Base-by-base conservation (phyloP, 139 green algal genomes). In the Yamagishiella unicocca region DNA sequence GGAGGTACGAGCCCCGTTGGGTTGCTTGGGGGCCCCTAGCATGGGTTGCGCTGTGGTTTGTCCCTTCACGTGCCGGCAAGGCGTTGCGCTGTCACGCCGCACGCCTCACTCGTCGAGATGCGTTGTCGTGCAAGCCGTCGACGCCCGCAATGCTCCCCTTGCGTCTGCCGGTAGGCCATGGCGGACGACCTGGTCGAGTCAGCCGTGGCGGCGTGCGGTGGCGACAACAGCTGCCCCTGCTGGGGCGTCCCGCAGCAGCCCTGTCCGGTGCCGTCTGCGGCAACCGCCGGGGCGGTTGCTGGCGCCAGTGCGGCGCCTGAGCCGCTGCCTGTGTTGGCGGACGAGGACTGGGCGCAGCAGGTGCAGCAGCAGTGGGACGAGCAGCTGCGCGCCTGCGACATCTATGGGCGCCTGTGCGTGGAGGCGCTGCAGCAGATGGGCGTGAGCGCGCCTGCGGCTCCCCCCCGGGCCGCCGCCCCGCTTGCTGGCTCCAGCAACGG, bases 91-190 rank as follows among this genome's bases (percentile, higher is more conserved):
- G n/a, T n/a, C n/a, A n/a, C n/a, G n/a, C n/a, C n/a, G n/a, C n/a
- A n/a, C n/a, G n/a, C n/a, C n/a, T n/a, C n/a, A n/a, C n/a, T n/a
- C n/a, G n/a, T n/a, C n/a, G n/a, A n/a, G n/a, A n/a, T n/a, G n/a
- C n/a, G n/a, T n/a, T n/a, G n/a, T n/a, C n/a, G n/a, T n/a, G n/a
- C n/a, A n/a, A n/a, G n/a, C n/a, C n/a, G n/a, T n/a, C n/a, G n/a
- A n/a, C n/a, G n/a, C n/a, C n/a, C n/a, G n/a, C n/a, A n/a, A n/a
- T n/a, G n/a, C n/a, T n/a, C n/a, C n/a, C n/a, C n/a, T n/a, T n/a
- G n/a, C n/a, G n/a, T n/a, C n/a, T n/a, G n/a, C n/a, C n/a, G n/a
- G 50, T 21, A 84, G 77, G 77, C 77, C 25, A 73, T 84, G 77
- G 77, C 77, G 27, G 77, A 84, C 19, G 77, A 84, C 55, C 35